Evolutionary conservation across 2,329 filamentous ascomycete genomes (phyloP).

Genomic region (Penicillium sp.): DNA sequence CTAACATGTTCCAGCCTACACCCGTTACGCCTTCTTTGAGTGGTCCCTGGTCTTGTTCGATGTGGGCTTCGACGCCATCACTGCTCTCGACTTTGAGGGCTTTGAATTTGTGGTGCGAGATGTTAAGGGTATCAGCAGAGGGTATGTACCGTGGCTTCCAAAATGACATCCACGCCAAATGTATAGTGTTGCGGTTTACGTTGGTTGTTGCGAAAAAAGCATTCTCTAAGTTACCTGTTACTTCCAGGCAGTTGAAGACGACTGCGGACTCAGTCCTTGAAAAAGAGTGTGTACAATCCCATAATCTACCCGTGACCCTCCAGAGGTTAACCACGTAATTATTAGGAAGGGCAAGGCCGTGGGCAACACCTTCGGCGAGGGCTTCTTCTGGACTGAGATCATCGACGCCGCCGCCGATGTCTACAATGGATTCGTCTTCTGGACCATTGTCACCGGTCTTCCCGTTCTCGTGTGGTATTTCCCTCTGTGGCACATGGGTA

Average conservation of each 20-base stretch:
- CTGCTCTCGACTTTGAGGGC: constrained; percentile 82
- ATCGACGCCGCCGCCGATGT: constrained; percentile 83
- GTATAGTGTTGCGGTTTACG: constrained; percentile 48
- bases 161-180: constrained; percentile 63
- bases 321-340: constrained; percentile 25
- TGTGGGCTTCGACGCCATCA: constrained; percentile 93
- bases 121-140: constrained; percentile 85
- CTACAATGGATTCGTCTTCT: constrained; percentile 96
- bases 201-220: constrained; percentile 33
- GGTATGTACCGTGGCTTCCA: constrained; percentile 97
- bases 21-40: constrained; percentile 95
- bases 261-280: constrained; percentile 55
- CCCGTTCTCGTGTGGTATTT: constrained; percentile 96
- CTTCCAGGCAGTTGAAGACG: constrained; percentile 50
- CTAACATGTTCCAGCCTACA: constrained; percentile 69
- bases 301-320: constrained; percentile 22
- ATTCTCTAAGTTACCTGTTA: constrained; percentile 33
- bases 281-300: constrained; percentile 64
- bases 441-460: constrained; percentile 88
- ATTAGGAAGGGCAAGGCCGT: constrained; percentile 72
- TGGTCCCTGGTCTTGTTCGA: constrained; percentile 94
- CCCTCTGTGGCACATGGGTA: constrained; percentile 98
- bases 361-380: constrained; percentile 65
- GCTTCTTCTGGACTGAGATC: constrained; percentile 70
- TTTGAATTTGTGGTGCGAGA: constrained; percentile 88